Percentiles rank a stretch among this genome's conserved stretches.
Evolutionary conservation across 306 rosid genomes (phyloP).

Genomic region (Quercus engelmannii): DNA sequence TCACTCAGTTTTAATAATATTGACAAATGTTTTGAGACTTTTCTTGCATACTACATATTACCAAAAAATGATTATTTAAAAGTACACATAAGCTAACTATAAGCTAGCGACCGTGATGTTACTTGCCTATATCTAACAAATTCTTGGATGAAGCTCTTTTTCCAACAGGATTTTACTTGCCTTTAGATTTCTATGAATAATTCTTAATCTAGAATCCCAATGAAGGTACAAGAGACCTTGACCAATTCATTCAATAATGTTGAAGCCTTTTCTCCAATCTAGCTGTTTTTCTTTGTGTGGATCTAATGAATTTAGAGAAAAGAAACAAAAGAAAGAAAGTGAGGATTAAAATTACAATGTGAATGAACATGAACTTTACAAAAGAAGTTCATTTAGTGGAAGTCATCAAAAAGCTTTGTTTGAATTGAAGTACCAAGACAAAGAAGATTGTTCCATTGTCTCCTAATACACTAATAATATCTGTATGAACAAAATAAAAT

Average conservation of each 20-base stretch:
- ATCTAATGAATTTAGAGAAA: background rate
- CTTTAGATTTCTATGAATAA: too few relatives aligned
- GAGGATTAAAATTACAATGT: background rate
- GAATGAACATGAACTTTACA: background rate
- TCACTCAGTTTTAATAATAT: too few relatives aligned
- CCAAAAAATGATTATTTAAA: too few relatives aligned
- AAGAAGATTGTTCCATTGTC: too few relatives aligned
- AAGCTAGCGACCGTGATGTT: too few relatives aligned
- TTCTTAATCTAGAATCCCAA: conserved; percentile 25
- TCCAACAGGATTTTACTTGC: too few relatives aligned
- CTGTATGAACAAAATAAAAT: background rate
- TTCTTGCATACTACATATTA: too few relatives aligned
- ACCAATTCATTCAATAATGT: conserved; percentile 19
- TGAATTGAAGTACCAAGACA: background rate
- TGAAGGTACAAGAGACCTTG: conserved; percentile 22
- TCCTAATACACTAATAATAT: too few relatives aligned
- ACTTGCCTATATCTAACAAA: too few relatives aligned
- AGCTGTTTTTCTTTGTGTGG: background rate
- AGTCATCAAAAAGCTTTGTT: background rate
- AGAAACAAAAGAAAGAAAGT: background rate
- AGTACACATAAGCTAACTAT: too few relatives aligned
- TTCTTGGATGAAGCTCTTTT: too few relatives aligned
- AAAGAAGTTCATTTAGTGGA: background rate
- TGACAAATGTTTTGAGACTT: too few relatives aligned
- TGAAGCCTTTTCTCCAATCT: conserved; percentile 13